phyloP scores from a whole-genome alignment of 2,329 filamentous ascomycete genomes.

The Fusarium incarnatum region DNA sequence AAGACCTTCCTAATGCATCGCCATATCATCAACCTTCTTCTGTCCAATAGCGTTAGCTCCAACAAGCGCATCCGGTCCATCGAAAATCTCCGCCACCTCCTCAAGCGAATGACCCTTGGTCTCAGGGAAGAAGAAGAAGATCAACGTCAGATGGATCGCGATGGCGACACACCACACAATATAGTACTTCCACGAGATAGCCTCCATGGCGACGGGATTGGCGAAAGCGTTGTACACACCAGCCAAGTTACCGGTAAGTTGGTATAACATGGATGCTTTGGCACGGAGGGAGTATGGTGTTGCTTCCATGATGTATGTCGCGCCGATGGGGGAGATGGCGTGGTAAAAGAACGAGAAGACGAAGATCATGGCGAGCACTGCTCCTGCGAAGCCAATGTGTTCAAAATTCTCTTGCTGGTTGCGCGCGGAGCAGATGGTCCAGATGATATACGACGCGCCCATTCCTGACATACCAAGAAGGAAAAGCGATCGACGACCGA shows the following conservation, averaged over 20 bases:
- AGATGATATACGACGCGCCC: conserved; percentile 51
- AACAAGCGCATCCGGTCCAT: conserved; percentile 35
- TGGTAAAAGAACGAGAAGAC: conserved; percentile 43
- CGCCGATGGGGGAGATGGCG: conserved; percentile 55
- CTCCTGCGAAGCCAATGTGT: conserved; percentile 53
- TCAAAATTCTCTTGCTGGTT: conserved; percentile 47
- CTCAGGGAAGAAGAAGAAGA: conserved; percentile 48
- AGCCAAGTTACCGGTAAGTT: conserved; percentile 46
- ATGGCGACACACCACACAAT: conserved; percentile 56
- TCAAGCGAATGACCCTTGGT: conserved; percentile 41
- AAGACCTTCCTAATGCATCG: not conserved
- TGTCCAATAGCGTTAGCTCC: conserved; percentile 38
- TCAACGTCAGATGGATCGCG: conserved; percentile 31
- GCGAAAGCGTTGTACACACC: conserved; percentile 56
- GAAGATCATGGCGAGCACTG: conserved; percentile 56
- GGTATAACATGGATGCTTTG: conserved; percentile 48
- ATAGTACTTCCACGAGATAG: conserved; percentile 58
- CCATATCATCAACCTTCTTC: conserved; percentile 26
- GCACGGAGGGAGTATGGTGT: conserved; percentile 50
- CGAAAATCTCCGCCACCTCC: conserved; percentile 43
- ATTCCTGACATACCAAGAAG: conserved; percentile 52
- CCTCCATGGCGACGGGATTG: conserved; percentile 57
- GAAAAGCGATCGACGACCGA: conserved; percentile 57
- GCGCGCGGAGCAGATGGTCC: conserved; percentile 56
- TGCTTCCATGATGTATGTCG: conserved; percentile 61